Conservation (phyloP, 2,329 filamentous ascomycete species). For the Fusarium praegraminearum region DNA sequence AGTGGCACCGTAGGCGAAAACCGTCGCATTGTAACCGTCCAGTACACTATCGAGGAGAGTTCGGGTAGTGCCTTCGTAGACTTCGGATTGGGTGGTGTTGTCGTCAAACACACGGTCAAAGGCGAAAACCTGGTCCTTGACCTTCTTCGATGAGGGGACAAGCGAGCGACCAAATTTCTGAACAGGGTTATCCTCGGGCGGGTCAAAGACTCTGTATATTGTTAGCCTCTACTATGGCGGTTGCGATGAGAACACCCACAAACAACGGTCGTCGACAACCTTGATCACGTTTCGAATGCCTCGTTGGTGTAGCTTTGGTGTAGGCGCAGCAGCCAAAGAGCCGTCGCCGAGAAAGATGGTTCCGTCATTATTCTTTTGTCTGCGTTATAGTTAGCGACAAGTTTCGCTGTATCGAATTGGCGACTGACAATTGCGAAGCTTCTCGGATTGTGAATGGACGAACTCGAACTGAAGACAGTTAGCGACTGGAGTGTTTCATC, state of each 20-base stretch:
- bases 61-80: slow-evolving; percentile 94
- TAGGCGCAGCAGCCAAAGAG: slow-evolving; percentile 86
- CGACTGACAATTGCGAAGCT: slow-evolving; percentile 82
- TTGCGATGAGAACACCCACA: slow-evolving; percentile 72
- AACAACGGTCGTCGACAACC: slow-evolving; percentile 93
- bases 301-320: slow-evolving; percentile 86
- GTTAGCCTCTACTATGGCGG: slow-evolving; percentile 34
- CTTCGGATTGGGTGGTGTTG: slow-evolving; percentile 88
- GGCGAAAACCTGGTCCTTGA: slow-evolving; percentile 97
- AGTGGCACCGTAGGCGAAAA: slow-evolving; percentile 97
- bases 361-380: slow-evolving; percentile 80
- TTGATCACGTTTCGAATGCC: slow-evolving; percentile 94
- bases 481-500: slow-evolving; percentile 39
- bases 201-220: slow-evolving; percentile 85
- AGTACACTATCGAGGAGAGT: slow-evolving; percentile 92
- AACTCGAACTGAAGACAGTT: slow-evolving; percentile 69
- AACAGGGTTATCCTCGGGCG: slow-evolving; percentile 92
- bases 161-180: slow-evolving; percentile 88
- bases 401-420: background rate
- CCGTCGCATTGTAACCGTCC: slow-evolving; percentile 98
- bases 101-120: slow-evolving; percentile 99
- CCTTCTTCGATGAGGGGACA: slow-evolving; percentile 85
- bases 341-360: slow-evolving; percentile 96
- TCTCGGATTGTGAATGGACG: slow-evolving; percentile 87
- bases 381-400: slow-evolving; percentile 47